Conservation (phyloP, 331 rosid species). For the Phaseolus coccineus region DNA sequence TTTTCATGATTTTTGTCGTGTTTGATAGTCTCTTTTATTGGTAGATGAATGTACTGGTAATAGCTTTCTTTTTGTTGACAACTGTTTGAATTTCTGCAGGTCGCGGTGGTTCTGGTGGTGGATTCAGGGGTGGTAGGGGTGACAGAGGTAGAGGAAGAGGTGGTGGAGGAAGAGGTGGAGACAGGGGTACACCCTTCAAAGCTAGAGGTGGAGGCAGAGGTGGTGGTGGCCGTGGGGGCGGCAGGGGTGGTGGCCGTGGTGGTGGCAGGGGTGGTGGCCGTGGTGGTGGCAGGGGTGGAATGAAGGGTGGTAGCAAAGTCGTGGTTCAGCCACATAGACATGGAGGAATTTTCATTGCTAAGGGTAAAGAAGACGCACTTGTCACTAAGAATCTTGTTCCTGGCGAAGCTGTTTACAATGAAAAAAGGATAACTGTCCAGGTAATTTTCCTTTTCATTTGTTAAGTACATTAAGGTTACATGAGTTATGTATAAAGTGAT, state of each 20-base stretch:
- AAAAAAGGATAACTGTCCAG: slow-evolving; percentile 83
- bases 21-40: background rate
- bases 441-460: slow-evolving; percentile 40
- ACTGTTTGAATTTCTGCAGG: slow-evolving; percentile 36
- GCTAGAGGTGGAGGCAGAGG: slow-evolving; percentile 41
- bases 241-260: slow-evolving; percentile 45
- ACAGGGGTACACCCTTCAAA: slow-evolving; percentile 41
- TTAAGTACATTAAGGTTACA: background rate
- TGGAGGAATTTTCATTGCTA: slow-evolving; percentile 82
- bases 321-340: slow-evolving; percentile 84
- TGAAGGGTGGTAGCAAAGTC: slow-evolving; percentile 82
- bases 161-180: slow-evolving; percentile 47
- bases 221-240: slow-evolving; percentile 34
- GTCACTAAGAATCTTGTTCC: slow-evolving; percentile 91
- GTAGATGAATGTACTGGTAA: background rate
- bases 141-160: slow-evolving; percentile 40
- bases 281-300: slow-evolving; percentile 69
- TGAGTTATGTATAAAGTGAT: background rate
- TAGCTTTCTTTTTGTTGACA: background rate
- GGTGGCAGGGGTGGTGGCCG: slow-evolving; percentile 55
- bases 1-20: background rate
- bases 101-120: slow-evolving; percentile 46
- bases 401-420: slow-evolving; percentile 91
- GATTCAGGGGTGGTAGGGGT: slow-evolving; percentile 34
- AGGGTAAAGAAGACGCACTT: slow-evolving; percentile 88